Conservation (phyloP, 495 filamentous ascomycete species). For the Parathielavia hyrcaniae region DNA sequence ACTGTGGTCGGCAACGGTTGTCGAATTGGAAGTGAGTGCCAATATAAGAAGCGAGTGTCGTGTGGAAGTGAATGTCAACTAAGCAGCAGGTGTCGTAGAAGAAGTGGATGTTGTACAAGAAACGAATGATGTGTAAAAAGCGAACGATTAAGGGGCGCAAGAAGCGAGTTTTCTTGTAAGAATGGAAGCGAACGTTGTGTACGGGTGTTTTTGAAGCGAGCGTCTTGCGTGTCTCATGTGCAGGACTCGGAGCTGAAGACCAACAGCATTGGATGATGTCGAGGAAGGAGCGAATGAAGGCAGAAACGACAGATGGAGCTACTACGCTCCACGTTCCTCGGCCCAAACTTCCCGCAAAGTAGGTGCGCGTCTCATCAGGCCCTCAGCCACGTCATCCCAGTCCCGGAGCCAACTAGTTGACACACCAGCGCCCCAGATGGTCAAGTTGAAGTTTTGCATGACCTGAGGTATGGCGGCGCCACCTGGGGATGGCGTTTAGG, state of each 20-base stretch:
- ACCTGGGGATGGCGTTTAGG: conserved; percentile 16
- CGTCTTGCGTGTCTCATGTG: not conserved
- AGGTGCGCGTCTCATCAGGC: not conserved
- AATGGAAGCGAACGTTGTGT: not conserved
- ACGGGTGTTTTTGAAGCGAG: not conserved
- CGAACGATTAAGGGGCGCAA: too few relatives aligned
- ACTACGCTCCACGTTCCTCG: not conserved
- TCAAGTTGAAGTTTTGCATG: conserved; percentile 25
- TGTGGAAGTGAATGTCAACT: not conserved
- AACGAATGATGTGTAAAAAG: too few relatives aligned
- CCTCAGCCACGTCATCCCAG: conserved; percentile 21
- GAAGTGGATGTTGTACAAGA: too few relatives aligned
- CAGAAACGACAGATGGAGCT: not conserved
- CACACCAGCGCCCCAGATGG: conserved; percentile 24
- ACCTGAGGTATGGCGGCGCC: conserved; percentile 28
- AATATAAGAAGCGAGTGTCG: not conserved
- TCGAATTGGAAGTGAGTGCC: not conserved
- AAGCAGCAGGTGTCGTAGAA: too few relatives aligned
- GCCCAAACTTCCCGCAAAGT: not conserved
- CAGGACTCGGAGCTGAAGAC: not conserved
- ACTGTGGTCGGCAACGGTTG: too few relatives aligned
- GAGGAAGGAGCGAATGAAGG: not conserved
- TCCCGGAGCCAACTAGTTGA: conserved; percentile 20
- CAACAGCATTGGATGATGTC: not conserved
- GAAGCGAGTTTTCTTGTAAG: not conserved